These are phyloP conservation scores for Cucurbita argyrosperma DNA, from an alignment of 306 rosid species.

Conservation along the genomic window DNA sequence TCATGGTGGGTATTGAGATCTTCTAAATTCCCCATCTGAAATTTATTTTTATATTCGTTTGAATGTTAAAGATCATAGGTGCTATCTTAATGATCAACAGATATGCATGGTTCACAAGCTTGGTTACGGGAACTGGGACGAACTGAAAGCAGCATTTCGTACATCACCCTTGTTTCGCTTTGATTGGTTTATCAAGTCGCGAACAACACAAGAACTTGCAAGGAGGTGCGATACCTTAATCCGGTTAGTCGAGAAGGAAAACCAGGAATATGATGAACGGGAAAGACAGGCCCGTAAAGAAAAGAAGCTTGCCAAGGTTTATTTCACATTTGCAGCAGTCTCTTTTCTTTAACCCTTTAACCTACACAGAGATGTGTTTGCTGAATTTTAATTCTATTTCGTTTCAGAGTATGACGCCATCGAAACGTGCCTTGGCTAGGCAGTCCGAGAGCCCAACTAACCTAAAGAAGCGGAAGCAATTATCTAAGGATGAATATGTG, in stretches of 20 bases:
- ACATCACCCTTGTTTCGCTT: slow-evolving; percentile 95
- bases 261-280: slow-evolving; percentile 90
- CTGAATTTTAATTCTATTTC: not conserved
- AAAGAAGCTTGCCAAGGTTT: slow-evolving; percentile 97
- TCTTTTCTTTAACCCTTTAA: no score
- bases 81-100: slow-evolving; percentile 20
- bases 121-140: slow-evolving; percentile 99
- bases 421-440: slow-evolving; percentile 60
- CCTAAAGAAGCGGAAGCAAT: slow-evolving; percentile 72
- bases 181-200: slow-evolving; percentile 98
- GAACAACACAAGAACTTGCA: slow-evolving; percentile 95
- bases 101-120: slow-evolving; percentile 98
- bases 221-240: slow-evolving; percentile 96
- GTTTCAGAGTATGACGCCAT: slow-evolving; percentile 71
- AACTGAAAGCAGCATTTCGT: slow-evolving; percentile 89
- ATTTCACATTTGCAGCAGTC: not conserved
- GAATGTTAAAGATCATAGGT: not conserved
- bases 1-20: slow-evolving; percentile 47
- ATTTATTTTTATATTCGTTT: not conserved
- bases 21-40: not conserved
- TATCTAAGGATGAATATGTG: slow-evolving; percentile 64
- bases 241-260: slow-evolving; percentile 93
- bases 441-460: slow-evolving; percentile 62
- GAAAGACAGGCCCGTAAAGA: slow-evolving; percentile 98
- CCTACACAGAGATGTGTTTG: not conserved